phyloP scores from a whole-genome alignment of 2,329 filamentous ascomycete genomes.

The Neoarthrinium moseri region DNA sequence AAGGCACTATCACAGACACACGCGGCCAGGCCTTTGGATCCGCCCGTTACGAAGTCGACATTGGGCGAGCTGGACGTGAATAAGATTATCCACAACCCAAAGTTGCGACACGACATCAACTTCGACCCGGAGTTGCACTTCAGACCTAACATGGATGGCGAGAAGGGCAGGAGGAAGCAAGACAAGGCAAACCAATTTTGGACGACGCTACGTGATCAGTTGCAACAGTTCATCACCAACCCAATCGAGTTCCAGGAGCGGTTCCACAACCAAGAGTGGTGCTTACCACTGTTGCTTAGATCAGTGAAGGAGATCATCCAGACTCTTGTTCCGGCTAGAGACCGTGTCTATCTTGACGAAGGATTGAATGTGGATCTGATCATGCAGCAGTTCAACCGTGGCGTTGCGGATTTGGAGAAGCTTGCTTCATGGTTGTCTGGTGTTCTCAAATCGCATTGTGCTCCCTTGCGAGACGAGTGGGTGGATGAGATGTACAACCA shows the following conservation, averaged over 20 bases:
- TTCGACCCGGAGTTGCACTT: constrained; percentile 94
- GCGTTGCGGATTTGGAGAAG: constrained; percentile 80
- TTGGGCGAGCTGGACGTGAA: constrained; percentile 87
- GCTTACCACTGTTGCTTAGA: constrained; percentile 75
- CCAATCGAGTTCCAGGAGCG: constrained; percentile 48
- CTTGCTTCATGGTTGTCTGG: constrained; percentile 80
- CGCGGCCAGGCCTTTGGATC: constrained; percentile 47
- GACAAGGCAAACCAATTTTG: constrained; percentile 80
- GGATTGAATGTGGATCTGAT: constrained; percentile 81
- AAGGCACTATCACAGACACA: too few relatives aligned
- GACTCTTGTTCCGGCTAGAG: constrained; percentile 81
- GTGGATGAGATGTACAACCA: constrained; percentile 87
- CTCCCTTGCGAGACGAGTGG: constrained; percentile 89
- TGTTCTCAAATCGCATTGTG: constrained; percentile 89
- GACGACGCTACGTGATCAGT: constrained; percentile 60
- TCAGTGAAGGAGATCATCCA: constrained; percentile 85
- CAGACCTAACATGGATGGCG: constrained; percentile 83
- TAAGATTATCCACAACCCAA: constrained; percentile 74
- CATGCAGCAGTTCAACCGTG: constrained; percentile 89
- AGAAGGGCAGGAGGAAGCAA: constrained; percentile 79
- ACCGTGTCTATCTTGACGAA: constrained; percentile 78
- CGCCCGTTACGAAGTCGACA: constrained; percentile 82
- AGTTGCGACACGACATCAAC: constrained; percentile 91
- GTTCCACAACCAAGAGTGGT: constrained; percentile 52
- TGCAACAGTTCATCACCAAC: constrained; percentile 51